Percentiles rank a stretch among this genome's conserved stretches.
phyloP scores from a whole-genome alignment of 169 alveolate genomes.

The Ichthyophthirius multifiliis region DNA sequence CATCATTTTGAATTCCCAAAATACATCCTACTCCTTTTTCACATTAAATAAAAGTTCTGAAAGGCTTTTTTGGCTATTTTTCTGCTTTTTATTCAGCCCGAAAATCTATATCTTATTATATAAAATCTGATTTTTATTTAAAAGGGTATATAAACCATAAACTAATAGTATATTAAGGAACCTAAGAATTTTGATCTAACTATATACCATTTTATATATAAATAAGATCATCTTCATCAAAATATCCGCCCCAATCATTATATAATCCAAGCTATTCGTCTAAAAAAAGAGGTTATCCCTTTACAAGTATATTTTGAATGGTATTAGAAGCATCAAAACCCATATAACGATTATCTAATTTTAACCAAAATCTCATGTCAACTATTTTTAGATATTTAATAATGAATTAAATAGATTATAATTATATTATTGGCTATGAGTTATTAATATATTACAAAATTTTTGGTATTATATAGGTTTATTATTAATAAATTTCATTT shows the following conservation, averaged over 20 bases:
- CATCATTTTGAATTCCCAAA: not conserved
- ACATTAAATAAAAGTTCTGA: not conserved
- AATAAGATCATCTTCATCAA: not conserved
- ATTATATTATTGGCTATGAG: not conserved
- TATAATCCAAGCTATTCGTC: not conserved
- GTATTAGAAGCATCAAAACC: not conserved
- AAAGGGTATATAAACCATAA: conserved; percentile 5
- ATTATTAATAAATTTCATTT: not conserved
- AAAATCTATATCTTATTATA: not conserved
- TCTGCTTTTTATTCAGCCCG: not conserved
- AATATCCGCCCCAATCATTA: not conserved
- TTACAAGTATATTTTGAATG: not conserved
- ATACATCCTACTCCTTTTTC: not conserved
- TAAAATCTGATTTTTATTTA: not conserved
- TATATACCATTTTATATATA: not conserved
- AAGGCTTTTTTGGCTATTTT: not conserved
- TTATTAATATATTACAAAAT: not conserved
- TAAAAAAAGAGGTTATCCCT: not conserved
- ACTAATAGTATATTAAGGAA: not conserved
- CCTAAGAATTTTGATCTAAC: not conserved
- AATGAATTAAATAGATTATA: not conserved
- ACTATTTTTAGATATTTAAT: not conserved
- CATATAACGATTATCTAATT: not conserved
- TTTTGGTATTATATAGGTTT: not conserved
- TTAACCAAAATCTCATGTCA: conserved; percentile 6